Evolutionary conservation across 2,329 filamentous ascomycete genomes (phyloP), one percentile per base, ranked within the genome.

Genomic region (Neonectria magnoliae): DNA sequence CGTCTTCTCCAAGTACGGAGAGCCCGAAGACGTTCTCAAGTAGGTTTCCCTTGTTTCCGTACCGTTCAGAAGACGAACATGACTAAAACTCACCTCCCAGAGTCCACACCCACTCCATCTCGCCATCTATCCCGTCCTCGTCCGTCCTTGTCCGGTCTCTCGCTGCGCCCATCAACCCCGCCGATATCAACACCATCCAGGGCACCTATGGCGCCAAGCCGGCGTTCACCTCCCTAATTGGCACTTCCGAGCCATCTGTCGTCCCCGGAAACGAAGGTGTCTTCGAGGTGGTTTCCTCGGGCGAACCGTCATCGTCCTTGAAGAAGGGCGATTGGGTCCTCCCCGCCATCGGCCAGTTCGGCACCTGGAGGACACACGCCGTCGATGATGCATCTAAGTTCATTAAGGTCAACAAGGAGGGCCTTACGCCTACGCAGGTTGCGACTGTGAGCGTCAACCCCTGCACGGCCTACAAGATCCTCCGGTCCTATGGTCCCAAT

Each of bases 181-280:
- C 96, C 75, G 96, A 99, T 81, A 93, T 99, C 80, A 99, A 99
- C 84, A 95, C 95, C 75, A 93, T 99, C 75, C 96, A 99, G 83
- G 96, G 96, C 70, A 94, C 95, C 4, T 99, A 99, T 82, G 95
- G 95, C 66, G 90, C 90, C 50, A 93, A 93, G 77, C 94, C 94
- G 0, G 83, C 87, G 48, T 94, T 97, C 80, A 90, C 88, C 18
- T 90, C 89, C 6, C 80, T 88, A 1, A 88, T 99, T 59, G 92
- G 94, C 61, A 98, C 94, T 0, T 71, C 88, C 1, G 83, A 89
- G 25, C 93, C 94, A 2, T 88, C 91, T 8, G 93, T 93, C 1
- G 88, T 96, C 1, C 91, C 89, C 1, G 94, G 94, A 27, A 98
- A 98, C 77, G 97, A 99, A 79, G 97, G 93, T 51, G 93, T 95